These are phyloP conservation scores for Coprinopsis marcescibilis DNA, from an alignment of 768 basidiomycete genomes.

Conservation along the genomic window DNA sequence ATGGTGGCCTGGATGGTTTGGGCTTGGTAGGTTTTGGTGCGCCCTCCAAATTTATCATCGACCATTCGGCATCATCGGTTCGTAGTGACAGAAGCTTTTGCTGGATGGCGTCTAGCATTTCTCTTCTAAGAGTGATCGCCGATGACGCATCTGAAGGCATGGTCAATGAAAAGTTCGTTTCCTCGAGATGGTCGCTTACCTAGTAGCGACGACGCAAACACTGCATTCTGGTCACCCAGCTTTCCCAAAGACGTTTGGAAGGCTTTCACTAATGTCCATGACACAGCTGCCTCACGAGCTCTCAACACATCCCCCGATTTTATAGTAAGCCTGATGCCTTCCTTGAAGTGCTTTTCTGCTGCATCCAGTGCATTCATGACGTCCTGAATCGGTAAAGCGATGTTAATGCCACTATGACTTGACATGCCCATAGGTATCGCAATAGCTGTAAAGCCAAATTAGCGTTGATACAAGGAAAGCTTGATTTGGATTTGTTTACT, in stretches of 20 bases:
- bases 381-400: slow-evolving; percentile 46
- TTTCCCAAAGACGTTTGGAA: slow-evolving; percentile 81
- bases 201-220: slow-evolving; percentile 57
- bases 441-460: slow-evolving; percentile 49
- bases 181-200: slow-evolving; percentile 30
- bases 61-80: slow-evolving; percentile 75
- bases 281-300: slow-evolving; percentile 69
- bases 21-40: slow-evolving; percentile 27
- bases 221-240: slow-evolving; percentile 39
- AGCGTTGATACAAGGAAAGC: background rate
- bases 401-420: slow-evolving; percentile 30
- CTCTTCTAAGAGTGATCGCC: slow-evolving; percentile 75
- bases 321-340: slow-evolving; percentile 50
- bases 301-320: slow-evolving; percentile 60
- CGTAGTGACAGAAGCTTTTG: slow-evolving; percentile 52
- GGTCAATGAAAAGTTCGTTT: background rate
- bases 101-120: slow-evolving; percentile 78
- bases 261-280: slow-evolving; percentile 63
- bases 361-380: slow-evolving; percentile 55
- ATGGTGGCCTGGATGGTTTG: slow-evolving; percentile 9
- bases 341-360: slow-evolving; percentile 68
- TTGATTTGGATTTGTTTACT: slow-evolving; percentile 39
- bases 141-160: slow-evolving; percentile 56
- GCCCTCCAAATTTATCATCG: slow-evolving; percentile 42
- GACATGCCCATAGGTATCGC: slow-evolving; percentile 79